Percentiles rank a stretch among this genome's conserved stretches.
Conservation (phyloP, 2,329 filamentous ascomycete genomes). For the Fusarium torreyae region DNA sequence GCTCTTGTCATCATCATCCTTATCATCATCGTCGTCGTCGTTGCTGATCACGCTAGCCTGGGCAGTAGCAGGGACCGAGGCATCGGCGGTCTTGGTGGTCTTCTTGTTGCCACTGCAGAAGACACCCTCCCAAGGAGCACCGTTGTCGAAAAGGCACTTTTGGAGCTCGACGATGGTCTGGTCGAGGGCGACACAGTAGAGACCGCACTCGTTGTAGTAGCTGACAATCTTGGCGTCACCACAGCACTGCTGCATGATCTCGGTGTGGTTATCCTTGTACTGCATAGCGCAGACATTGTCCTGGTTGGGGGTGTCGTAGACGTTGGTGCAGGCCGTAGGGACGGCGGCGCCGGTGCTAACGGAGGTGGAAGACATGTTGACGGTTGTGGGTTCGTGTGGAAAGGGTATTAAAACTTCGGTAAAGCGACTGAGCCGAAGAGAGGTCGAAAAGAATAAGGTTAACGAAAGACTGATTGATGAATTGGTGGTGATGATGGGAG, state of each 20-base stretch:
- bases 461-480: slow-evolving; percentile 27
- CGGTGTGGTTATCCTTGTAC: slow-evolving; percentile 57
- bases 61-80: slow-evolving; percentile 50
- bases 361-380: slow-evolving; percentile 45
- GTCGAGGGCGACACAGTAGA: slow-evolving; percentile 63
- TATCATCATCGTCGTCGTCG: slow-evolving; percentile 22
- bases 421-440: slow-evolving; percentile 15
- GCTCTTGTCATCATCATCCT: slow-evolving; percentile 22
- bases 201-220: slow-evolving; percentile 64
- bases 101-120: slow-evolving; percentile 61
- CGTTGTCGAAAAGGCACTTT: slow-evolving; percentile 58
- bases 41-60: slow-evolving; percentile 53
- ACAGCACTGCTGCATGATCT: slow-evolving; percentile 63
- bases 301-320: slow-evolving; percentile 61
- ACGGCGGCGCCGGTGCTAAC: slow-evolving; percentile 26
- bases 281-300: slow-evolving; percentile 63
- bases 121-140: slow-evolving; percentile 55
- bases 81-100: slow-evolving; percentile 52
- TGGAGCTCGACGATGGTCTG: slow-evolving; percentile 51
- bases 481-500: slow-evolving; percentile 13
- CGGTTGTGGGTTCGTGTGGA: slow-evolving; percentile 38
- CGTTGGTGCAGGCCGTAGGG: slow-evolving; percentile 37
- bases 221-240: slow-evolving; percentile 58
- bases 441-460: slow-evolving; percentile 1
- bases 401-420: slow-evolving; percentile 1